Evolutionary conservation across 1,284 basidiomycete species (phyloP).

Genomic region (Tetrapyrgos nigripes): DNA sequence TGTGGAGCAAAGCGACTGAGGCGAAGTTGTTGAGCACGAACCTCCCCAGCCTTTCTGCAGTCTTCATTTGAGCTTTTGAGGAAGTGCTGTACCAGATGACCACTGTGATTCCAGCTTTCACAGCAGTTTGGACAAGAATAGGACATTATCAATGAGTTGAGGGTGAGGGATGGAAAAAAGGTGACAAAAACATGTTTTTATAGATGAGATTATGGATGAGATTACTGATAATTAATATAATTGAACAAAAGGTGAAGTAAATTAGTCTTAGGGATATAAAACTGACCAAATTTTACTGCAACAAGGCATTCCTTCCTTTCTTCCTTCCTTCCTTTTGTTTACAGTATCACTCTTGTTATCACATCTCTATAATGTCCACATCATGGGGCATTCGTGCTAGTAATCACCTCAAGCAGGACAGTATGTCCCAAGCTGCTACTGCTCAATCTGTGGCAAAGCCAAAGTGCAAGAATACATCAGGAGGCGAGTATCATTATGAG

Average conservation of each 20-base stretch:
- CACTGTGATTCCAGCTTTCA: neutral
- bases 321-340: neutral
- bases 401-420: too few species aligned
- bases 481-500: too few species aligned
- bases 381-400: too few species aligned
- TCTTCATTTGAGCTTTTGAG: neutral
- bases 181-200: neutral
- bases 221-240: too few species aligned
- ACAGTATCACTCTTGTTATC: neutral
- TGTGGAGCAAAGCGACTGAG: conserved; percentile 1
- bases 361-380: too few species aligned
- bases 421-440: too few species aligned
- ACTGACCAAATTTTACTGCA: too few species aligned
- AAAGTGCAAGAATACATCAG: too few species aligned
- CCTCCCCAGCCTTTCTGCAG: neutral
- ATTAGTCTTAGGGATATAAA: neutral
- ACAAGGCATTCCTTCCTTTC: neutral
- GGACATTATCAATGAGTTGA: neutral
- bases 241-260: too few species aligned
- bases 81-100: conserved; percentile 1
- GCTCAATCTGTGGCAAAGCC: too few species aligned
- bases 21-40: neutral
- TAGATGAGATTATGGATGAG: too few species aligned
- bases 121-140: neutral
- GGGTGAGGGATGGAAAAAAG: neutral